These are phyloP conservation scores for Dactylorhiza incarnata DNA, from an alignment of 106 monocot genomes.

Conservation along the genomic window DNA sequence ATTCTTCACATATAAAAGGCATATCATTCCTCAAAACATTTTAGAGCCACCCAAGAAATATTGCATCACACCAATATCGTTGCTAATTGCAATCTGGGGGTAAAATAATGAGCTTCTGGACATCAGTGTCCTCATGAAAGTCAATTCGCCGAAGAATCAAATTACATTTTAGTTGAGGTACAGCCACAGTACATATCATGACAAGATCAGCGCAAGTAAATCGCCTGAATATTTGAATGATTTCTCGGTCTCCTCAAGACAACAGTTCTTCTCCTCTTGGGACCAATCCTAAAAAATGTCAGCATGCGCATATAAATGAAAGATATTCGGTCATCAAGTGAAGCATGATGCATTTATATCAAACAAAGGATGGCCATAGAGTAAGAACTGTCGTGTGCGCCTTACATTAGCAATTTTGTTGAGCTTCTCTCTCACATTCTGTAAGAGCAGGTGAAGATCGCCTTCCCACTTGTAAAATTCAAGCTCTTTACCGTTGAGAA, in stretches of 20 bases:
- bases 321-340: not conserved
- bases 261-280: conserved; percentile 88
- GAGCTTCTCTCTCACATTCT: conserved; percentile 82
- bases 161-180: not conserved
- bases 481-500: conserved; percentile 70
- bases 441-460: conserved; percentile 64
- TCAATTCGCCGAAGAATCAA: not conserved
- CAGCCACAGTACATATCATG: conserved; percentile 16
- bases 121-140: not conserved
- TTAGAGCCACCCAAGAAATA: not conserved
- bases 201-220: conserved; percentile 66
- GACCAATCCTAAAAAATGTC: conserved; percentile 64
- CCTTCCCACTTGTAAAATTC: conserved; percentile 99
- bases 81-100: not conserved
- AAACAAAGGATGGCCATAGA: not conserved
- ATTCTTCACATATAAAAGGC: not conserved
- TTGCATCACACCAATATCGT: not conserved
- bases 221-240: conserved; percentile 85
- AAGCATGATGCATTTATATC: not conserved
- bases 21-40: not conserved
- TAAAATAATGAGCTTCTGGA: not conserved
- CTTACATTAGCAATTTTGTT: conserved; percentile 74
- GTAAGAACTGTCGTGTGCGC: not conserved
- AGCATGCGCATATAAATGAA: not conserved
- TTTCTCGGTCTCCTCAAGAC: conserved; percentile 89